phyloP scores from a whole-genome alignment of 2,329 filamentous ascomycete genomes.

The Lachnellula cervina region DNA sequence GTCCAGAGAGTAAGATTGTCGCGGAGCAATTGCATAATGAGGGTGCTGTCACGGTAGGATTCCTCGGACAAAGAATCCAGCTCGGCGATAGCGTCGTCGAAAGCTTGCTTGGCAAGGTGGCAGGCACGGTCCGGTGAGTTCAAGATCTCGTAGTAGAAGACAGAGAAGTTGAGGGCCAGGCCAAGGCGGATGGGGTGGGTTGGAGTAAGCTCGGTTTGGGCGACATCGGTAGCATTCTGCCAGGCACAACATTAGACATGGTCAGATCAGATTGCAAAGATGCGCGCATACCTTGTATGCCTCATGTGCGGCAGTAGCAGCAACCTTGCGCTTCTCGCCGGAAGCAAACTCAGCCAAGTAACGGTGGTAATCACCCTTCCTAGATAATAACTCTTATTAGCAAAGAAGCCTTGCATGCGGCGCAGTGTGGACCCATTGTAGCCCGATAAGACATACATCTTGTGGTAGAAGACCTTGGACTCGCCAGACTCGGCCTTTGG shows the following conservation, averaged over 20 bases:
- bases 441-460: conserved; percentile 69
- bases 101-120: conserved; percentile 98
- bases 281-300: conserved; percentile 78
- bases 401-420: conserved; percentile 6
- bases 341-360: conserved; percentile 92
- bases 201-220: conserved; percentile 93
- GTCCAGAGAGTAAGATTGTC: conserved; percentile 99
- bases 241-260: conserved; percentile 35
- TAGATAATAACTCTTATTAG: conserved; percentile 36
- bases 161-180: conserved; percentile 97
- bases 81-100: conserved; percentile 95
- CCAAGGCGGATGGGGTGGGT: conserved; percentile 98
- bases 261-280: conserved; percentile 17
- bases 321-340: conserved; percentile 85
- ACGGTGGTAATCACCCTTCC: conserved; percentile 97
- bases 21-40: conserved; percentile 98
- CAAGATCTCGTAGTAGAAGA: conserved; percentile 99
- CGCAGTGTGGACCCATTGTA: conserved; percentile 2
- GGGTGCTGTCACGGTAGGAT: conserved; percentile 96
- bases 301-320: conserved; percentile 82
- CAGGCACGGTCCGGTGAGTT: conserved; percentile 97
- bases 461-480: conserved; percentile 99
- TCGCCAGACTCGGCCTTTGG: conserved; percentile 94
- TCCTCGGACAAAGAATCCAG: conserved; percentile 97
- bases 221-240: conserved; percentile 89